Conservation (phyloP, 371 early-diverging fungal species). For the Rhizopus delemar region DNA sequence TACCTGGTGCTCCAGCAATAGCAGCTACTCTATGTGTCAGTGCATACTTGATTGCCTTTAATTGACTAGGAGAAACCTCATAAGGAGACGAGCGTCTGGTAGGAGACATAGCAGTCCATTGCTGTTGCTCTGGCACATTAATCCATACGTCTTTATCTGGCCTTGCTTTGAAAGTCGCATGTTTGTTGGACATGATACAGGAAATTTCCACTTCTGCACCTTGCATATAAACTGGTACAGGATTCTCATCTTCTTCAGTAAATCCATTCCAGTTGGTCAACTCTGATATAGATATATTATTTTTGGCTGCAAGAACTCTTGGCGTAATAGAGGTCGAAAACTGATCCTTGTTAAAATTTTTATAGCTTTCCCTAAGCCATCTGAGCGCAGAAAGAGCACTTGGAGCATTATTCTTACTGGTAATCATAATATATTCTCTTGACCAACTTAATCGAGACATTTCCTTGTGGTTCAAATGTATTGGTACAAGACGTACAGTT, state of each 20-base stretch:
- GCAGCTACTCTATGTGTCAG: conserved; percentile 39
- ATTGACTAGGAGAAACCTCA: conserved; percentile 36
- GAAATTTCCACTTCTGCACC: conserved; percentile 32
- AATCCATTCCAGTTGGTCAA: conserved; percentile 7
- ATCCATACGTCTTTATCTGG: conserved; percentile 33
- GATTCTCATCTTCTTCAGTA: not conserved
- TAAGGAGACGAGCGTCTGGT: conserved; percentile 26
- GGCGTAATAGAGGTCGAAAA: conserved; percentile 18
- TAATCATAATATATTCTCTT: conserved; percentile 24
- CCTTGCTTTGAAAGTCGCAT: conserved; percentile 8
- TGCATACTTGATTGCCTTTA: conserved; percentile 34
- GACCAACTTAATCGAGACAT: conserved; percentile 18
- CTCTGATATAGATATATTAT: not conserved
- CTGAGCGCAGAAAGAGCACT: conserved; percentile 22
- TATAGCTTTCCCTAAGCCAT: conserved; percentile 24
- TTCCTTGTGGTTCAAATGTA: conserved; percentile 21
- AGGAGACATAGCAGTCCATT: conserved; percentile 7
- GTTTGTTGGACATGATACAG: conserved; percentile 22
- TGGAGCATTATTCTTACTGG: conserved; percentile 21
- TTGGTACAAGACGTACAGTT: conserved; percentile 11
- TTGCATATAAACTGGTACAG: conserved; percentile 30
- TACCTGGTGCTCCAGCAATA: conserved; percentile 41
- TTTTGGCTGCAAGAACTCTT: conserved; percentile 16
- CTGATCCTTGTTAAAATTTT: conserved; percentile 11
- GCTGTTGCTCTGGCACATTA: not conserved